Evolutionary conservation across 2,329 filamentous ascomycete genomes (phyloP).

Genomic region (Erysiphe pulchra): DNA sequence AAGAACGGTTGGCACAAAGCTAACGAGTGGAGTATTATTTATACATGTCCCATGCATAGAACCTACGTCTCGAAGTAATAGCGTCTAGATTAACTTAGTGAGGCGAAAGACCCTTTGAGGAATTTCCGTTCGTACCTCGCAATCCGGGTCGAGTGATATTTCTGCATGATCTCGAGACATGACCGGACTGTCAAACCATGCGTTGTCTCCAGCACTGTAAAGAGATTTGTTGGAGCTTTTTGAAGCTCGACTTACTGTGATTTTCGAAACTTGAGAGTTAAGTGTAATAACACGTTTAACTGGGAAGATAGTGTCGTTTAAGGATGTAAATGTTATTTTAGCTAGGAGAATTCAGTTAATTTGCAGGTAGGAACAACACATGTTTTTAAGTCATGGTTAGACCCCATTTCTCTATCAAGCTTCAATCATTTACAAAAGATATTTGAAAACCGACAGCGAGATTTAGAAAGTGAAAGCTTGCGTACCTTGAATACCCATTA

Average conservation of each 20-base stretch:
- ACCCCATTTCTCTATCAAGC: no score
- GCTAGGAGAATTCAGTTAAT: no score
- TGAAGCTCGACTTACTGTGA: slow-evolving; percentile 20
- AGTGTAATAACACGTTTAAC: slow-evolving; percentile 7
- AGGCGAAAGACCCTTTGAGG: neutral
- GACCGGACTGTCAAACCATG: slow-evolving; percentile 44
- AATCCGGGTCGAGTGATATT: slow-evolving; percentile 19
- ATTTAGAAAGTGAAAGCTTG: no score
- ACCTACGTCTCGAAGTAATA: slow-evolving; percentile 25
- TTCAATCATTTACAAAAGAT: no score
- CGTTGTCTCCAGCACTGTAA: slow-evolving; percentile 24
- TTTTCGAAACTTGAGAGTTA: slow-evolving; percentile 2
- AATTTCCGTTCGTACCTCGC: slow-evolving; percentile 17
- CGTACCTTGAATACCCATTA: no score
- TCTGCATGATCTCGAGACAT: slow-evolving; percentile 45
- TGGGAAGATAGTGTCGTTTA: slow-evolving; percentile 4
- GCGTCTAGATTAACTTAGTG: slow-evolving; percentile 11
- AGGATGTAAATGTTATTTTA: neutral
- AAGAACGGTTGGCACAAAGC: slow-evolving; percentile 9
- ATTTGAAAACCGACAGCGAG: no score
- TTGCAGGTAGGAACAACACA: no score
- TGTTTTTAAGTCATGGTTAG: no score
- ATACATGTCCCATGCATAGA: slow-evolving; percentile 37
- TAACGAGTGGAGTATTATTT: slow-evolving; percentile 20
- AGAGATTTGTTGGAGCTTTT: slow-evolving; percentile 20